Percentiles rank a stretch among this genome's conserved stretches.
These are phyloP conservation scores for Ophiocytium majus DNA, from an alignment of 352 stramenopile genomes.

Conservation along the genomic window DNA sequence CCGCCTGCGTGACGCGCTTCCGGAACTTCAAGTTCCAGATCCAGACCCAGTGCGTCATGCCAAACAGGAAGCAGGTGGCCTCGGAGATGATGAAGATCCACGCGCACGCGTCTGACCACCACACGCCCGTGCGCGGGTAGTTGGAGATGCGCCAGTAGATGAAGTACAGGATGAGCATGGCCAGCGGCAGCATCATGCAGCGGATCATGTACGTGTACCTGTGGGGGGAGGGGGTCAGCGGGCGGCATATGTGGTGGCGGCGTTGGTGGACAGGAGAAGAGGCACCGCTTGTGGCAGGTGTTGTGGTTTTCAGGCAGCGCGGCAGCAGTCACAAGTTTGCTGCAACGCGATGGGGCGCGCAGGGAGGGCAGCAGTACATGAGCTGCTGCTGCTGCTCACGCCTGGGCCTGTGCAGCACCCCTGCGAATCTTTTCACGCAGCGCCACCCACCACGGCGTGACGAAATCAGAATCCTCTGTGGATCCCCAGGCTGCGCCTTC, in stretches of 20 bases:
- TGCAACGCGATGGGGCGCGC: too few species aligned
- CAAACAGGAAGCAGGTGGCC: conserved; percentile 12
- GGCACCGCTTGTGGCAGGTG: too few species aligned
- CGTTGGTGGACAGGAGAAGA: too few species aligned
- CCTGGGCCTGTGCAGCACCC: too few species aligned
- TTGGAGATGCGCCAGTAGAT: conserved; percentile 29
- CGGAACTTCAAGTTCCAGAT: conserved; percentile 12
- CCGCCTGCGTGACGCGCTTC: conserved; percentile 15
- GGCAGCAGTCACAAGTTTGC: too few species aligned
- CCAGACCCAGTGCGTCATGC: conserved; percentile 24
- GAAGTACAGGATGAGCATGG: conserved; percentile 34
- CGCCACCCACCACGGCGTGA: conserved; percentile 20
- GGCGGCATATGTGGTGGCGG: too few species aligned
- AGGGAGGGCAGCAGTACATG: too few species aligned
- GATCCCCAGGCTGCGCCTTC: background rate
- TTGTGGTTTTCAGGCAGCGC: too few species aligned
- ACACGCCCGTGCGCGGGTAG: conserved; percentile 27
- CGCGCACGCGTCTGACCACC: conserved; percentile 16
- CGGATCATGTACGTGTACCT: conserved; percentile 18
- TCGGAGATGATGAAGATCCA: conserved; percentile 19
- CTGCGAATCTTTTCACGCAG: too few species aligned
- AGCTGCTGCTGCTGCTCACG: too few species aligned
- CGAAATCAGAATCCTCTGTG: background rate
- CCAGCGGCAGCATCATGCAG: background rate
- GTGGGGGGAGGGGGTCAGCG: too few species aligned